These are phyloP conservation scores for Kwoniella newhampshirensis DNA, from an alignment of 768 basidiomycete species.

Conservation along the genomic window DNA sequence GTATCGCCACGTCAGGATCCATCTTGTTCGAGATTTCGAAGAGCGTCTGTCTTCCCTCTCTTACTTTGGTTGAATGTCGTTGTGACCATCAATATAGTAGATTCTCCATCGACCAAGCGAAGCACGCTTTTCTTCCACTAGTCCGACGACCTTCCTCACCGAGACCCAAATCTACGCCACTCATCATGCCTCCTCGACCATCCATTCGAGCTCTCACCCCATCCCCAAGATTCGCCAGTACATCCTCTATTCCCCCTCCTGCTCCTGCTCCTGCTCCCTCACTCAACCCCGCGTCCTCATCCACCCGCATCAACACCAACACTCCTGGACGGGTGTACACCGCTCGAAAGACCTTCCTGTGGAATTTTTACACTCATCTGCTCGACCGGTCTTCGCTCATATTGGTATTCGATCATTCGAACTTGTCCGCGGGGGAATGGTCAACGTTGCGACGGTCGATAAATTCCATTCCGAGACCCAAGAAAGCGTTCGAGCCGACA, in stretches of 20 bases:
- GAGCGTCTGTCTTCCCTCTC: neutral
- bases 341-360: slow-evolving; percentile 77
- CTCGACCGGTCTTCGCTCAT: slow-evolving; percentile 65
- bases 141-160: no score
- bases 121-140: neutral
- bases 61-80: neutral
- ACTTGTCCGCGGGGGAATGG: slow-evolving; percentile 67
- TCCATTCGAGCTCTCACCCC: slow-evolving; percentile 4
- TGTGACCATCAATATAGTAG: no score
- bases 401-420: slow-evolving; percentile 74
- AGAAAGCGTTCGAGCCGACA: neutral
- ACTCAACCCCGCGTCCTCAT: neutral
- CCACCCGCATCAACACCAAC: neutral
- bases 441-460: slow-evolving; percentile 71
- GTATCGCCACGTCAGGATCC: slow-evolving; percentile 8
- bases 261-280: slow-evolving; percentile 3
- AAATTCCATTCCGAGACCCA: slow-evolving; percentile 55
- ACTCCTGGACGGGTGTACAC: slow-evolving; percentile 64
- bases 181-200: slow-evolving; percentile 15
- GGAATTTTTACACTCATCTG: slow-evolving; percentile 73
- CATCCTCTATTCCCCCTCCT: slow-evolving; percentile 6
- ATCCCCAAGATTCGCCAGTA: slow-evolving; percentile 10
- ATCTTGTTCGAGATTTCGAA: slow-evolving; percentile 3
- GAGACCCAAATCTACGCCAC: neutral
- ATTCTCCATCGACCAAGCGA: no score